Conservation (phyloP, 108 stramenopile genomes). For the Cyclotella baltica region DNA sequence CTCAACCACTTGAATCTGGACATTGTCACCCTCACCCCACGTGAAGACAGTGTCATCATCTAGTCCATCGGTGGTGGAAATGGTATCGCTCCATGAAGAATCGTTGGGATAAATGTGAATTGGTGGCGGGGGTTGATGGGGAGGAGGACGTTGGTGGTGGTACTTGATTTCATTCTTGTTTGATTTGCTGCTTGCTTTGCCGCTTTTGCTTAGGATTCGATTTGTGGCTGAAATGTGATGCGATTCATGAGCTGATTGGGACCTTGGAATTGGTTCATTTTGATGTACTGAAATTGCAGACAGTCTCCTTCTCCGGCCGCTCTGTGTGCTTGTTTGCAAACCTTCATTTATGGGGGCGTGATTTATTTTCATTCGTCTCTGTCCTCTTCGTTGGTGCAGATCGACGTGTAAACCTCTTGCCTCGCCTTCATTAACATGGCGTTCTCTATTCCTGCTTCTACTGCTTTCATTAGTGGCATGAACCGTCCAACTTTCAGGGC, state of each 20-base stretch:
- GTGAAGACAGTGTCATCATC: constrained; percentile 2
- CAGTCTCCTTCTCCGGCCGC: too few species aligned
- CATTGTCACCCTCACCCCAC: not conserved
- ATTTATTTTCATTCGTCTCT: too few species aligned
- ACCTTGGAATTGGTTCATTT: not conserved
- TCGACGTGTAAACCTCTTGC: not conserved
- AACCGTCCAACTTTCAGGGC: not conserved
- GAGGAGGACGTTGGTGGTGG: not conserved
- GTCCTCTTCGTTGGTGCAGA: not conserved
- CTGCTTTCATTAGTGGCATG: not conserved
- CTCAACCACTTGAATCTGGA: too few species aligned
- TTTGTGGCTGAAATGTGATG: too few species aligned
- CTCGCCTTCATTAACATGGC: not conserved
- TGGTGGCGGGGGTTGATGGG: not conserved
- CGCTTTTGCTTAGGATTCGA: not conserved
- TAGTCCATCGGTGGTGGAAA: not conserved
- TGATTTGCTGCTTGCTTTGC: not conserved
- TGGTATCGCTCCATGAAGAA: not conserved
- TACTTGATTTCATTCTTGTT: not conserved
- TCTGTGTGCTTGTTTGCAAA: too few species aligned
- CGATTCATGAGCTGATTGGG: too few species aligned
- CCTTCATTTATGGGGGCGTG: too few species aligned
- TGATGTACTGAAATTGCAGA: too few species aligned
- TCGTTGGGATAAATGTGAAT: too few species aligned
- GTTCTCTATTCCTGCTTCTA: not conserved